Conservation (phyloP, 1,139 yeast species). For the Saccharomyces hybrid region DNA sequence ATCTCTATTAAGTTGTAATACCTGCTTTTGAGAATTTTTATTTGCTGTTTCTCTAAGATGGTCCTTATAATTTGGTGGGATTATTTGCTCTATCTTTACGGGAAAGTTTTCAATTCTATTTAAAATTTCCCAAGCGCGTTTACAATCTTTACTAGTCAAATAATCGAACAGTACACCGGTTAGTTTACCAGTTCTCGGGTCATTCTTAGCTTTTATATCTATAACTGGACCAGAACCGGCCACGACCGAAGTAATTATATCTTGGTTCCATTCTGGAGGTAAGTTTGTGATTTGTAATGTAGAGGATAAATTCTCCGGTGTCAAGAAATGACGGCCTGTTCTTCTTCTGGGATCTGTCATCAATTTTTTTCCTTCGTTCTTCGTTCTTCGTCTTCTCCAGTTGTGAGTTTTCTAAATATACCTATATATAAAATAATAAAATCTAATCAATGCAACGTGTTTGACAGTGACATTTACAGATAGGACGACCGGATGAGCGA, state of each 20-base stretch:
- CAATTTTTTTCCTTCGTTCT: not conserved
- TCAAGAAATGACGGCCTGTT: constrained; percentile 25
- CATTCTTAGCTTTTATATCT: constrained; percentile 19
- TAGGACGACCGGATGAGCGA: not conserved
- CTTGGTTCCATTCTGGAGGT: constrained; percentile 28
- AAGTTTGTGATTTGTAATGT: constrained; percentile 25
- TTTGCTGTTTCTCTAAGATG: not conserved
- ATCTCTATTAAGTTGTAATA: constrained; percentile 26
- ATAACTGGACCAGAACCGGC: constrained; percentile 33
- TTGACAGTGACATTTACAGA: not conserved
- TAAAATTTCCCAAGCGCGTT: constrained; percentile 23
- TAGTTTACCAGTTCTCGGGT: constrained; percentile 28
- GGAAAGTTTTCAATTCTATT: constrained; percentile 23
- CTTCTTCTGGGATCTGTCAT: constrained; percentile 30
- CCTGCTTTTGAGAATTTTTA: constrained; percentile 8
- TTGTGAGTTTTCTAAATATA: not conserved
- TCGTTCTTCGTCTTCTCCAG: not conserved
- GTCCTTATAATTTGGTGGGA: constrained; percentile 22
- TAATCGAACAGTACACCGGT: constrained; percentile 23
- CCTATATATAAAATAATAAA: not conserved
- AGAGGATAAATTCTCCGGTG: constrained; percentile 27
- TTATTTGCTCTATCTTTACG: constrained; percentile 22
- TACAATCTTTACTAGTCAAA: constrained; percentile 22
- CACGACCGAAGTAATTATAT: constrained; percentile 25
- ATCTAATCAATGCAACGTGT: not conserved